Evolutionary conservation across 441 rosid species (phyloP).

Genomic region (Arabidopsis lyrata): DNA sequence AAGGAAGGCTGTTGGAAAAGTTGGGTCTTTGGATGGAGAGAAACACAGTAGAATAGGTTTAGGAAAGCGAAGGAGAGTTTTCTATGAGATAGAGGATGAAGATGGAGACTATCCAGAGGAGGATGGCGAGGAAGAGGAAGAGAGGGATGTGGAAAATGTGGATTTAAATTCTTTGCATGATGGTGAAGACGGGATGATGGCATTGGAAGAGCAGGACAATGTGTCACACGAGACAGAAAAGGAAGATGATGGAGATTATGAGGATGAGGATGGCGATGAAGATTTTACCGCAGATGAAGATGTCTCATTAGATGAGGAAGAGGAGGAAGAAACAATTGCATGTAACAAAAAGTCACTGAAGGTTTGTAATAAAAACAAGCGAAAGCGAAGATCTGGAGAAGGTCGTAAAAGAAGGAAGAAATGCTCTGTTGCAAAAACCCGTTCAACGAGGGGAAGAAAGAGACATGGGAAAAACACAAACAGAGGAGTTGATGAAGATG

Average conservation of each 20-base stretch:
- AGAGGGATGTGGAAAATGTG: constrained; percentile 48
- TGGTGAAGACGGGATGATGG: constrained; percentile 50
- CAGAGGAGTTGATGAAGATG: constrained; percentile 48
- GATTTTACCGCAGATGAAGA: constrained; percentile 77
- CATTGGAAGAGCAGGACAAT: constrained; percentile 60
- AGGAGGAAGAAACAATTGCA: constrained; percentile 65
- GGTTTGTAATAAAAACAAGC: constrained; percentile 45
- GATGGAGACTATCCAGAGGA: constrained; percentile 49
- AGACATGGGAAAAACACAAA: constrained; percentile 58
- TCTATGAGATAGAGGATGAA: constrained; percentile 43
- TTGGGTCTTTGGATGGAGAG: constrained; percentile 29
- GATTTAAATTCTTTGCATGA: constrained; percentile 45
- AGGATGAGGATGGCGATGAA: constrained; percentile 65
- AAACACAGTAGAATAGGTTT: background rate
- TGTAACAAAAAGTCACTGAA: constrained; percentile 49
- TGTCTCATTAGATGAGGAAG: constrained; percentile 80
- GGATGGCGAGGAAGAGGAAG: constrained; percentile 54
- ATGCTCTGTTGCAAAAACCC: constrained; percentile 51
- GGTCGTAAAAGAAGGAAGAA: constrained; percentile 56
- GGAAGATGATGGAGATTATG: constrained; percentile 53
- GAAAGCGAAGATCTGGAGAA: constrained; percentile 47
- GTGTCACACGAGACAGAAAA: constrained; percentile 58
- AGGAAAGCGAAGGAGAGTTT: constrained; percentile 44
- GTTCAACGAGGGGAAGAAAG: constrained; percentile 54
- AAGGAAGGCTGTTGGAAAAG: constrained; percentile 25